phyloP scores from a whole-genome alignment of 169 alveolate species.

The Cryptosporidium canis region DNA sequence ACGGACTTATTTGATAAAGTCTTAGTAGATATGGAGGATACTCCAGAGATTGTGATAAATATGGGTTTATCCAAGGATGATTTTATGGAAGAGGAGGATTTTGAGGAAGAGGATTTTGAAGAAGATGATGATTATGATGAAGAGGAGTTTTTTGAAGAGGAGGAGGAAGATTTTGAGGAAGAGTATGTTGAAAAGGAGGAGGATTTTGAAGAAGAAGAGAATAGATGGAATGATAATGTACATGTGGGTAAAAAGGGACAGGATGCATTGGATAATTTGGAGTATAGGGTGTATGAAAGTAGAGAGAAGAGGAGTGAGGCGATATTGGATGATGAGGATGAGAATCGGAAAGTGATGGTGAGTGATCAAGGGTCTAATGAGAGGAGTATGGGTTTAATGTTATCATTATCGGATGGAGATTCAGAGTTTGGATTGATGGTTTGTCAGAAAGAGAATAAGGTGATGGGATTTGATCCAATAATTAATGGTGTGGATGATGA shows the following conservation, averaged over 20 bases:
- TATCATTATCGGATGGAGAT: too few relatives aligned
- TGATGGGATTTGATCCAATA: too few relatives aligned
- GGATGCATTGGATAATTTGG: neutral
- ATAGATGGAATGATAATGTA: too few relatives aligned
- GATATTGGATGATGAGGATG: neutral
- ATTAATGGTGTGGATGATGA: neutral
- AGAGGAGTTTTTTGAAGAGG: neutral
- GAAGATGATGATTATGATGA: neutral
- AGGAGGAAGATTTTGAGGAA: neutral
- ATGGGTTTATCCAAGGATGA: neutral
- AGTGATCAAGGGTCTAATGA: neutral
- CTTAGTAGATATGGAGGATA: constrained; percentile 3
- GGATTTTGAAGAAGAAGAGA: neutral
- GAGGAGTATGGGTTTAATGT: too few relatives aligned
- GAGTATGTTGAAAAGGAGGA: neutral
- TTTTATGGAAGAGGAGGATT: neutral
- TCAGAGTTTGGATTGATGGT: neutral
- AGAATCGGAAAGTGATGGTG: neutral
- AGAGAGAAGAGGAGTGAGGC: neutral
- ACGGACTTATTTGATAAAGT: neutral
- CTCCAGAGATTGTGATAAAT: neutral
- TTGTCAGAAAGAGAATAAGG: neutral
- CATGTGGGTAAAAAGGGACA: neutral
- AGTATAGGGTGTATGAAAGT: neutral
- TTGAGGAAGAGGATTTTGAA: neutral